Evolutionary conservation across 495 filamentous ascomycete species (phyloP).

Genomic region (Diplogelasinospora grovesii): DNA sequence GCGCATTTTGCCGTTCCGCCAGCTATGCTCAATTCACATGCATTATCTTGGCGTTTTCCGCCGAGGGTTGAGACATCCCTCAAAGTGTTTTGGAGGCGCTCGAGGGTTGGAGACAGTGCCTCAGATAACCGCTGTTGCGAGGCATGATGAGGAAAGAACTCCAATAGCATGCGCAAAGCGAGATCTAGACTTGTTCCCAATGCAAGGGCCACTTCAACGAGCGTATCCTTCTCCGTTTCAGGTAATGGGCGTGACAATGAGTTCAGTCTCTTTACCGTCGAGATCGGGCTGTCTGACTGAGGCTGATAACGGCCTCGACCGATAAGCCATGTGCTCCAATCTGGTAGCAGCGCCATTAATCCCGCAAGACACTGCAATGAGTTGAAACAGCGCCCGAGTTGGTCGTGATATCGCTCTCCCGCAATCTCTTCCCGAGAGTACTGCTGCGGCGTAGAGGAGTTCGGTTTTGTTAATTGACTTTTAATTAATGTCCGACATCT

Average conservation of each 20-base stretch:
- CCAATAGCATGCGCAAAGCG: slow-evolving; percentile 20
- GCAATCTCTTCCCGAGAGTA: too few relatives aligned
- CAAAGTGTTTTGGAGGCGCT: slow-evolving; percentile 17
- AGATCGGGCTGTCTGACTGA: slow-evolving; percentile 16
- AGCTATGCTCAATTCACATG: slow-evolving; percentile 7
- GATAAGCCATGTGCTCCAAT: slow-evolving; percentile 20
- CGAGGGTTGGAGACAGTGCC: slow-evolving; percentile 23
- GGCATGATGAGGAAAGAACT: slow-evolving; percentile 22
- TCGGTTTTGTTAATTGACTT: too few relatives aligned
- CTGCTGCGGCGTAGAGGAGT: too few relatives aligned
- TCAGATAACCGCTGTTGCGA: slow-evolving; percentile 22
- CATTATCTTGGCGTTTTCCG: too few relatives aligned
- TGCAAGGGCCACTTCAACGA: slow-evolving; percentile 23
- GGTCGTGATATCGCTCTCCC: too few relatives aligned
- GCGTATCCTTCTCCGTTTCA: slow-evolving; percentile 21
- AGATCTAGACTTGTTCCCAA: slow-evolving; percentile 22
- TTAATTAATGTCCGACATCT: too few relatives aligned
- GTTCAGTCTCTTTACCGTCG: slow-evolving; percentile 20
- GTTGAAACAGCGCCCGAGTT: too few relatives aligned
- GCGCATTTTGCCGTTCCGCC: not conserved
- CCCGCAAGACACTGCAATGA: too few relatives aligned
- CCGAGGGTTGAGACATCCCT: slow-evolving; percentile 12
- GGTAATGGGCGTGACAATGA: slow-evolving; percentile 13
- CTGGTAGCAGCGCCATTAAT: slow-evolving; percentile 21
- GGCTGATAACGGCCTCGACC: slow-evolving; percentile 17